Base-by-base conservation (phyloP, 2,329 filamentous ascomycete genomes). In the Helicocarpus griseus region DNA sequence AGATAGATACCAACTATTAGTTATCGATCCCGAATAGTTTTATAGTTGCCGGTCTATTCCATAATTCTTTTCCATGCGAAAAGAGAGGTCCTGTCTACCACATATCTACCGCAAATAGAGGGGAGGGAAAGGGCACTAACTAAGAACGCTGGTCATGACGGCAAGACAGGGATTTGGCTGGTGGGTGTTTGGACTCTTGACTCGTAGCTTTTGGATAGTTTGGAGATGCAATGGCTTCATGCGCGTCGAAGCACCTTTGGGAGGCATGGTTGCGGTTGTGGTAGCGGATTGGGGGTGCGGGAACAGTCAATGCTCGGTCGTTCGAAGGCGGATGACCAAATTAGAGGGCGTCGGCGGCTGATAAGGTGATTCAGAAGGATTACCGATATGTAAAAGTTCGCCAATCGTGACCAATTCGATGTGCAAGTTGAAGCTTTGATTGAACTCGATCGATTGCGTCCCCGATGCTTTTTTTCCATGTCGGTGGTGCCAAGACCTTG, bases 61-160 rank as follows among this genome's bases (percentile, higher is more conserved):
- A n/a, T n/a, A n/a, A n/a, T n/a, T n/a, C n/a, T n/a, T n/a, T n/a
- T n/a, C n/a, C n/a, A n/a, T n/a, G n/a, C n/a, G n/a, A n/a, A n/a
- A n/a, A n/a, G n/a, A n/a, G n/a, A n/a, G n/a, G n/a, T n/a, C n/a
- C n/a, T n/a, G n/a, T n/a, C n/a, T n/a, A n/a, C n/a, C n/a, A n/a
- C n/a, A n/a, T n/a, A 58, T 67, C 72, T 74, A 49, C 50, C 5
- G 40, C 22, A 21, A 5, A 28, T 49, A 33, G 17, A 38, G 14
- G 22, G 47, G 29, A 24, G 9, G 28, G 21, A 35, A 43, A 11
- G n/a, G 3, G 4, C 8, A 66, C 75, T 48, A 77, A 86, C 82
- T 81, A 61, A 86, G 67, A 60, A 86, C 79, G 49, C 80, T 78
- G 48, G 76, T 77, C 84, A 87, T 86, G 41, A 83, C 72, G 14